phyloP scores from a whole-genome alignment of 352 stramenopile species.

The Peronosclerospora sorghi region DNA sequence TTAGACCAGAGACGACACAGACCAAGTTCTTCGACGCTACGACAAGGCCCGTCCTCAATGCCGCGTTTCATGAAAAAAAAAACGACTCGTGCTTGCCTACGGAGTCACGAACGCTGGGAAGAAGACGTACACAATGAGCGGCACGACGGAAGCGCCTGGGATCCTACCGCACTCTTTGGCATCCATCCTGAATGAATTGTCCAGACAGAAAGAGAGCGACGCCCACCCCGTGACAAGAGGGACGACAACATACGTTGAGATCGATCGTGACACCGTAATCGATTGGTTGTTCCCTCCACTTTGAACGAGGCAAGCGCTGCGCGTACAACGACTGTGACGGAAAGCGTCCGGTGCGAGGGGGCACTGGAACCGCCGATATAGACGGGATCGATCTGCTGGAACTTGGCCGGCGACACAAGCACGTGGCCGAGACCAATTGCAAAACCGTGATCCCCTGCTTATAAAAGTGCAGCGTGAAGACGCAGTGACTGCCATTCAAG shows the following conservation, averaged over 20 bases:
- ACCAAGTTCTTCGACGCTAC: constrained; percentile 88
- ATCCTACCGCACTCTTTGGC: constrained; percentile 76
- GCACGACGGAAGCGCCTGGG: constrained; percentile 61
- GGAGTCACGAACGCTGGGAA: constrained; percentile 98
- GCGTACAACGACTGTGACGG: constrained; percentile 81
- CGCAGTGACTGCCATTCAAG: constrained; percentile 88
- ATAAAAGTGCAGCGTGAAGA: constrained; percentile 81
- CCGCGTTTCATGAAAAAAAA: constrained; percentile 78
- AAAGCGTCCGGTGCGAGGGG: constrained; percentile 79
- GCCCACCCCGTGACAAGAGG: constrained; percentile 30
- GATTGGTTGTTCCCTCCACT: constrained; percentile 81
- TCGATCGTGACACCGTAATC: constrained; percentile 98
- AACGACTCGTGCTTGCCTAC: constrained; percentile 93
- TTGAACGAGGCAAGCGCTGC: constrained; percentile 45
- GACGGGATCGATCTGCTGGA: constrained; percentile 63
- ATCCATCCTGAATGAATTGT: constrained; percentile 57
- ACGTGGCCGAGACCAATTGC: constrained; percentile 81
- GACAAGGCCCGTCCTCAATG: constrained; percentile 84
- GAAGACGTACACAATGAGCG: constrained; percentile 97
- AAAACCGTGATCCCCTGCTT: too few relatives aligned
- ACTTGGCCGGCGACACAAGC: constrained; percentile 49
- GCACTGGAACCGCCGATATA: constrained; percentile 60
- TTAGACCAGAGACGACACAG: constrained; percentile 67
- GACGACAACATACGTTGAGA: constrained; percentile 94
- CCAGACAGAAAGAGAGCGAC: constrained; percentile 32